Percentiles rank a stretch among this genome's conserved stretches.
Conservation (phyloP, 2,329 filamentous ascomycete species). For the Fusarium sp. region DNA sequence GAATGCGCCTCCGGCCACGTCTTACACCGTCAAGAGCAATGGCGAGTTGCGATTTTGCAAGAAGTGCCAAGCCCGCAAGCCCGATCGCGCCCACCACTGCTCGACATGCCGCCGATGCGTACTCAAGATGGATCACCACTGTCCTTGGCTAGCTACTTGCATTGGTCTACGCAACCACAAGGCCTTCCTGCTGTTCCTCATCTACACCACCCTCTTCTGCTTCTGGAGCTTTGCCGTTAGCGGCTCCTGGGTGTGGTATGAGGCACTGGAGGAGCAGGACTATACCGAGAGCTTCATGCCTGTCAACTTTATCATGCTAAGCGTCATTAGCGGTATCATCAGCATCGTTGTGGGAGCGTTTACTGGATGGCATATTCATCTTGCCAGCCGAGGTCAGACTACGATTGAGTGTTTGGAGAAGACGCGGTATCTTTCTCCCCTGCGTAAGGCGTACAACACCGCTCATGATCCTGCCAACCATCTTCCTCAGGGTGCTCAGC, state of each 20-base stretch:
- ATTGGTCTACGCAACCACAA: constrained; percentile 97
- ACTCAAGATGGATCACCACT: constrained; percentile 99
- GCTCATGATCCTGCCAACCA: constrained; percentile 65
- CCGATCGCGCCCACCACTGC: constrained; percentile 96
- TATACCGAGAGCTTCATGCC: constrained; percentile 84
- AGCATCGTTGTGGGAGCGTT: constrained; percentile 90
- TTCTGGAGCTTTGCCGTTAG: constrained; percentile 83
- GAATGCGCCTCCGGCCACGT: constrained; percentile 70
- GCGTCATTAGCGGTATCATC: constrained; percentile 90
- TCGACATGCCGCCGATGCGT: constrained; percentile 94
- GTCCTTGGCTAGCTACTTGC: constrained; percentile 96
- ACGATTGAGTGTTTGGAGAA: constrained; percentile 98
- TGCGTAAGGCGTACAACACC: constrained; percentile 76
- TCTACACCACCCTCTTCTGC: constrained; percentile 90
- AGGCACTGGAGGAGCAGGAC: constrained; percentile 78
- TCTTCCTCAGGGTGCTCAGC: constrained; percentile 70
- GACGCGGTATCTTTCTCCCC: constrained; percentile 88
- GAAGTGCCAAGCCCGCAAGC: constrained; percentile 95
- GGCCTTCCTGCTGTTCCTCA: constrained; percentile 89
- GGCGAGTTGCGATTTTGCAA: constrained; percentile 93
- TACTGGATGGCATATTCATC: constrained; percentile 89
- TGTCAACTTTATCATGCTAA: constrained; percentile 90
- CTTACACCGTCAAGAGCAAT: constrained; percentile 92
- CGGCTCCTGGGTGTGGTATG: constrained; percentile 84
- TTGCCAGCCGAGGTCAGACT: constrained; percentile 84